These are phyloP conservation scores for Monilinia polystroma DNA, from an alignment of 2,329 filamentous ascomycete genomes.

Conservation along the genomic window DNA sequence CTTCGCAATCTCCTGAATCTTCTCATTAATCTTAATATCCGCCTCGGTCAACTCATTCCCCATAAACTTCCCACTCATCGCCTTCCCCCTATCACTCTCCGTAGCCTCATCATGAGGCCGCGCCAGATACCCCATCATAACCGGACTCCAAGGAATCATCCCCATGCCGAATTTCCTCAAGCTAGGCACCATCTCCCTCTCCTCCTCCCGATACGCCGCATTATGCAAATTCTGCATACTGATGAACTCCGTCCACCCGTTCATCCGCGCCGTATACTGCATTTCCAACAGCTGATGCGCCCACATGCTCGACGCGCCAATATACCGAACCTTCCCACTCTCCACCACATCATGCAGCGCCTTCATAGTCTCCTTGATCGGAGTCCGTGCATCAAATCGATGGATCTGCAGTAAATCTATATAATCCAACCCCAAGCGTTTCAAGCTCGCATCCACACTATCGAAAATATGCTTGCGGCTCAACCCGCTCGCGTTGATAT, in stretches of 20 bases:
- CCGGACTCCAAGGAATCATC: constrained; percentile 44
- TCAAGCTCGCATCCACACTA: constrained; percentile 58
- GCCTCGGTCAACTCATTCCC: constrained; percentile 29
- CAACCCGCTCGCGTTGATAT: constrained; percentile 52
- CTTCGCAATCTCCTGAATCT: constrained; percentile 46
- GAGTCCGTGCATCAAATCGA: constrained; percentile 51
- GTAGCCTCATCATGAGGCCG: constrained; percentile 26
- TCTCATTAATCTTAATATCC: constrained; percentile 33
- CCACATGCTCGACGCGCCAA: constrained; percentile 44
- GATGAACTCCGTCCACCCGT: constrained; percentile 61
- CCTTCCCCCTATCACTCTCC: constrained; percentile 26
- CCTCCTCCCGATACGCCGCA: constrained; percentile 59
- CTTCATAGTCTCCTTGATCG: constrained; percentile 59
- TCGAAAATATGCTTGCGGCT: constrained; percentile 64
- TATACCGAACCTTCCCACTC: constrained; percentile 56
- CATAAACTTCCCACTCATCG: constrained; percentile 27
- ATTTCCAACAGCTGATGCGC: constrained; percentile 29
- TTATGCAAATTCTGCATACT: constrained; percentile 61
- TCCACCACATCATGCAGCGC: constrained; percentile 58
- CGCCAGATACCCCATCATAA: constrained; percentile 38
- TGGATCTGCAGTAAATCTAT: constrained; percentile 59
- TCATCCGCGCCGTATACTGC: constrained; percentile 44
- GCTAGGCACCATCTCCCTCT: constrained; percentile 41
- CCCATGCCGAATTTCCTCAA: constrained; percentile 38
- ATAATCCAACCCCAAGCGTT: constrained; percentile 48